A percentile compares a stretch with the other conserved stretches of the same genome.
Conservation (phyloP, 805 yeast species). For the Yamadazyma ubonensis region DNA sequence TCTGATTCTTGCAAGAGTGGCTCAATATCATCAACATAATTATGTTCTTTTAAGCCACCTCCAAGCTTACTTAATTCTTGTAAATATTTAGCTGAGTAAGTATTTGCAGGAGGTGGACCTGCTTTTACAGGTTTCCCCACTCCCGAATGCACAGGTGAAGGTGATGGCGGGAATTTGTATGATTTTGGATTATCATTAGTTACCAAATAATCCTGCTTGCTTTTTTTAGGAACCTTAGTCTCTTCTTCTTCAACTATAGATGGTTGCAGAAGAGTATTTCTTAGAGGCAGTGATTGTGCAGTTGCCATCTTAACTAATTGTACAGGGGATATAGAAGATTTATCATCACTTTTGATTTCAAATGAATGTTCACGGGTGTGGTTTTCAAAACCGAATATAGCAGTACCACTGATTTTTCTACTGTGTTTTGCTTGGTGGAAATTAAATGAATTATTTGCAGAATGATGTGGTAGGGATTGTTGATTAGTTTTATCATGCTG, state of each 20-base stretch:
- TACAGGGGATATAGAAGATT: conserved; percentile 33
- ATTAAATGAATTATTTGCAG: conserved; percentile 15
- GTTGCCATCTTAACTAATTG: conserved; percentile 22
- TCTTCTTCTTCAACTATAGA: conserved; percentile 14
- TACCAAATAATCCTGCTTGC: conserved; percentile 43
- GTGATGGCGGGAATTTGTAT: conserved; percentile 57
- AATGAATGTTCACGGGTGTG: conserved; percentile 65
- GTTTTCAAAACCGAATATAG: conserved; percentile 70
- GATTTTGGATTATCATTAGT: conserved; percentile 47
- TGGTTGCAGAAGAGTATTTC: conserved; percentile 9
- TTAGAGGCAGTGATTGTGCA: conserved; percentile 9
- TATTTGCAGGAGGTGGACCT: conserved; percentile 17
- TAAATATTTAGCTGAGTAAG: conserved; percentile 44
- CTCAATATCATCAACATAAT: conserved; percentile 37
- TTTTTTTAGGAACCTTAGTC: conserved; percentile 3
- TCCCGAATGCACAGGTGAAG: conserved; percentile 21
- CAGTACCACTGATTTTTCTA: conserved; percentile 73
- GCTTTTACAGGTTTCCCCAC: neutral
- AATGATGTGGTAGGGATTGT: conserved; percentile 7
- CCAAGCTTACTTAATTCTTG: conserved; percentile 26
- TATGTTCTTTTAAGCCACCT: neutral
- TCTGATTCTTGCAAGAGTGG: conserved; percentile 18
- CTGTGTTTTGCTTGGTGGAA: conserved; percentile 41
- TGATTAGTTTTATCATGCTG: conserved; percentile 10
- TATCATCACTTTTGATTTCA: conserved; percentile 35